Conservation (phyloP, 2,329 filamentous ascomycete species). For the Periglandula ipomoeae region DNA sequence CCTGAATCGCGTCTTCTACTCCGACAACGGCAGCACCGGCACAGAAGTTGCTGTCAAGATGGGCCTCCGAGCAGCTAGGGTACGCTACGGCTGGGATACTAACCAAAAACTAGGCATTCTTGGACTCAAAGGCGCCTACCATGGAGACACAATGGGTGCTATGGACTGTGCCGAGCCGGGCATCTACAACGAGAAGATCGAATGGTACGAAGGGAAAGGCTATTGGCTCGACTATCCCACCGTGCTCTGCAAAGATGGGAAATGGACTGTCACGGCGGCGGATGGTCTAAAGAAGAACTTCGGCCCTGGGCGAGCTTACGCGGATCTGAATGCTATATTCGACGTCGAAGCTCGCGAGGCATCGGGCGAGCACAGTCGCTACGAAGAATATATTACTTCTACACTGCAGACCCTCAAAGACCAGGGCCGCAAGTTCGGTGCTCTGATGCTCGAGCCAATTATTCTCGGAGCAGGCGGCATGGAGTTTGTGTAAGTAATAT, state of each 20-base stretch:
- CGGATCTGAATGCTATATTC: conserved; percentile 48
- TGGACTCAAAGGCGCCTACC: conserved; percentile 72
- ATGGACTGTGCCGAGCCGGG: conserved; percentile 80
- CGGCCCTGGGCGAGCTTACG: conserved; percentile 33
- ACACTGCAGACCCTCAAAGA: conserved; percentile 42
- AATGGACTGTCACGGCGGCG: conserved; percentile 56
- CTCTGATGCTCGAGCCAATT: conserved; percentile 71
- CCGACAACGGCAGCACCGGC: conserved; percentile 75
- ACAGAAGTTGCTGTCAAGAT: conserved; percentile 82
- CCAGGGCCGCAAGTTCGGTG: conserved; percentile 61
- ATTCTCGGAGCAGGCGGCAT: conserved; percentile 78
- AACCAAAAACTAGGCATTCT: conserved; percentile 55
- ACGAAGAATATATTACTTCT: conserved; percentile 49
- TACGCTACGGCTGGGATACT: conserved; percentile 57
- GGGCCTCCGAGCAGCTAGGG: conserved; percentile 60
- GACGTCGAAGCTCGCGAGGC: conserved; percentile 40
- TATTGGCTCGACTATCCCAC: conserved; percentile 75
- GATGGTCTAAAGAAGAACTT: conserved; percentile 35
- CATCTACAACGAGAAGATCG: conserved; percentile 70
- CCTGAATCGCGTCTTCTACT: conserved; percentile 66
- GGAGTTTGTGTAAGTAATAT: conserved; percentile 57
- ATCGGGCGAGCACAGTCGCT: conserved; percentile 37
- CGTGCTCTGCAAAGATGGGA: conserved; percentile 55
- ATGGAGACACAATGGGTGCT: conserved; percentile 79
- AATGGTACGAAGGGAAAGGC: conserved; percentile 75